Evolutionary conservation across 148 eudicot species (phyloP).

Genomic region (Silene latifolia): DNA sequence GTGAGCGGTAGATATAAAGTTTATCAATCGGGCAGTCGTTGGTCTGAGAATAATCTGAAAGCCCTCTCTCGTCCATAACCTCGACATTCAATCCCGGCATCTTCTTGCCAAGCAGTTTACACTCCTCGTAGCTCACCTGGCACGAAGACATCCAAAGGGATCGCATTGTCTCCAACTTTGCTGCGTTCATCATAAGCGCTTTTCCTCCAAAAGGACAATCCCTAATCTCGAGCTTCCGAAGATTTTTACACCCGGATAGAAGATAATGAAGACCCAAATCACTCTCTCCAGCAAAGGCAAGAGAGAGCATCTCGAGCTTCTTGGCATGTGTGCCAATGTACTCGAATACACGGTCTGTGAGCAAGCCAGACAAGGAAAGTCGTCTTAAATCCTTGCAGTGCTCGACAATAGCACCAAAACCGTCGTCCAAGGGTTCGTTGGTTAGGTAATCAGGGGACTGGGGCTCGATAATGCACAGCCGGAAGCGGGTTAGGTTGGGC

Average conservation of each 20-base stretch:
- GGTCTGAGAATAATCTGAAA: conserved; percentile 34
- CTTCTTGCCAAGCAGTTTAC: conserved; percentile 74
- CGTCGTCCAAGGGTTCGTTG: conserved; percentile 65
- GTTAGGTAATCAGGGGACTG: conserved; percentile 71
- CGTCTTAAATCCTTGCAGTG: conserved; percentile 67
- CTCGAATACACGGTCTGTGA: conserved; percentile 71
- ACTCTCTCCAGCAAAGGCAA: conserved; percentile 85
- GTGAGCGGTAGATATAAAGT: conserved; percentile 71
- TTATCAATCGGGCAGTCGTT: conserved; percentile 61
- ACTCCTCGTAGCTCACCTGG: conserved; percentile 69
- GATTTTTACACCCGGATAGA: conserved; percentile 77
- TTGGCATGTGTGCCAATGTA: conserved; percentile 76
- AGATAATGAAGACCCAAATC: conserved; percentile 75
- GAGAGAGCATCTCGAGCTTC: conserved; percentile 85
- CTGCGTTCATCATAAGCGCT: conserved; percentile 70
- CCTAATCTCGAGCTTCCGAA: conserved; percentile 79
- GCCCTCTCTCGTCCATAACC: conserved; percentile 74
- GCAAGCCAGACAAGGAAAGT: conserved; percentile 82
- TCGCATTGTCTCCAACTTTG: conserved; percentile 95
- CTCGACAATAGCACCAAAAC: conserved; percentile 86
- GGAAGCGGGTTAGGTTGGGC: conserved; percentile 67
- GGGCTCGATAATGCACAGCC: conserved; percentile 85
- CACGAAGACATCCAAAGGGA: conserved; percentile 99
- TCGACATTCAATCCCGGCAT: conserved; percentile 84
- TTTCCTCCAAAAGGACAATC: conserved; percentile 89